Base-by-base conservation (phyloP, 2,329 filamentous ascomycete genomes). In the Tolypocladium ovalisporum region DNA sequence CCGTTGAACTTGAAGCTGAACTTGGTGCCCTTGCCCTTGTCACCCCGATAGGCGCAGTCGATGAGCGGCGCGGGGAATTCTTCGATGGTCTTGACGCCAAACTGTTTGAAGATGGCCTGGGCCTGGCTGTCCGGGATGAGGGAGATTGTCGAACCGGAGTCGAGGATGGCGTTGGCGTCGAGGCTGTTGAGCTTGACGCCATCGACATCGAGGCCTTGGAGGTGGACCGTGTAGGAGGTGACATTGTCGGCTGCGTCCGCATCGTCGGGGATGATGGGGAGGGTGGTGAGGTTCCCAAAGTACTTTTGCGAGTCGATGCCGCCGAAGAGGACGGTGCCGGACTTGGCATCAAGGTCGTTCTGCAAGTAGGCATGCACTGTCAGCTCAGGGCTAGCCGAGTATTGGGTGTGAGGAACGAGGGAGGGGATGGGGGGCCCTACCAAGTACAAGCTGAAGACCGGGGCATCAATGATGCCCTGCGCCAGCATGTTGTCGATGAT, bases 261-360 rank as follows among this genome's bases (percentile, higher is more conserved):
- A 3, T n/a, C 40, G n/a, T 78, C 68, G 55, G 73, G 71, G n/a
- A 74, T 72, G 59, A 91, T 82, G 6, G 70, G 65, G 27, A 77
- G 60, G 44, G 64, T 67, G 17, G 62, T 61, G 44, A 73, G 64
- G 44, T 79, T 71, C 56, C 86, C 88, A 3, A 76, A 68, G 72
- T 85, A 93, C 69, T 91, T 92, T 60, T 80, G 79, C 0, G 82
- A 86, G 69, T 94, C 88, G 62, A 93, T 84, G 54, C 87, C 89
- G 51, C 89, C 89, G 63, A 94, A 94, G 12, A 93, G 77, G 59
- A 93, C 85, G 62, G 76, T 85, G 54, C 89, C 89, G 3, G 79
- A 84, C 57, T 79, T 82, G 1, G 87, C 68, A 59, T 75, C 73
- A 17, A 90, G 72, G 66, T 90, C 86, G 71, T 92, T 71, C 67